Conservation (phyloP, 208 protist genomes). For the Eutreptiella sp. region DNA sequence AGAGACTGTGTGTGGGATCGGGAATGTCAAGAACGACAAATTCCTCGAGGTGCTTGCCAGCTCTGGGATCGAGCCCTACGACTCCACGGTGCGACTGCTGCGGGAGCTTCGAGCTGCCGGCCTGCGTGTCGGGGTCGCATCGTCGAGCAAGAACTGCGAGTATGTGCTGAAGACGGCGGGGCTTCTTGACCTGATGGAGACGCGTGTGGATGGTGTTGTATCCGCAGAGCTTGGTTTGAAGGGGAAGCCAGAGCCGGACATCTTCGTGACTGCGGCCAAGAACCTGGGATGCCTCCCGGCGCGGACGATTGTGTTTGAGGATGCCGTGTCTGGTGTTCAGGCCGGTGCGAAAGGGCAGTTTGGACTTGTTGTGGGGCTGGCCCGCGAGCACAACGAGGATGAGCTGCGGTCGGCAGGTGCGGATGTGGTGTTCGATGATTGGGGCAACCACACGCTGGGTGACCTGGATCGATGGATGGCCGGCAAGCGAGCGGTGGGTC, state of each 20-base stretch:
- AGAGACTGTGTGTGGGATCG: slow-evolving; percentile 11
- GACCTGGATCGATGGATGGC: too few species aligned
- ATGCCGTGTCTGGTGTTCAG: slow-evolving; percentile 14
- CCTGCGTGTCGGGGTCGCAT: slow-evolving; percentile 25
- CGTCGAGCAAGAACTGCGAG: slow-evolving; percentile 24
- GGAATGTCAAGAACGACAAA: slow-evolving; percentile 20
- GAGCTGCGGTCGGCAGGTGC: too few species aligned
- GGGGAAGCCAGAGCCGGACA: slow-evolving; percentile 23
- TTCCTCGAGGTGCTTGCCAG: slow-evolving; percentile 11
- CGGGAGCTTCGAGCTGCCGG: background rate
- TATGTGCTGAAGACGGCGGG: slow-evolving; percentile 15
- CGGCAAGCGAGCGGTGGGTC: too few species aligned
- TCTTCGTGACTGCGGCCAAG: slow-evolving; percentile 18
- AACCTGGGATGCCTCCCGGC: background rate
- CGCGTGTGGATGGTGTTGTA: slow-evolving; percentile 20
- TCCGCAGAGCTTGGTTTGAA: slow-evolving; percentile 22
- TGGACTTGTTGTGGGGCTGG: too few species aligned
- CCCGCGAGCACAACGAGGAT: too few species aligned
- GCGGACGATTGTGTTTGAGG: slow-evolving; percentile 24
- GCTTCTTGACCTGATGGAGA: slow-evolving; percentile 12
- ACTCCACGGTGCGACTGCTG: slow-evolving; percentile 11
- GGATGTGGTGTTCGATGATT: too few species aligned
- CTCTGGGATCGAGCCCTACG: slow-evolving; percentile 15
- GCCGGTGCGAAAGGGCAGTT: too few species aligned
- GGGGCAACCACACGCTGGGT: too few species aligned